These are phyloP conservation scores for Solanum piurae DNA, from an alignment of 257 asterid species.

Conservation along the genomic window DNA sequence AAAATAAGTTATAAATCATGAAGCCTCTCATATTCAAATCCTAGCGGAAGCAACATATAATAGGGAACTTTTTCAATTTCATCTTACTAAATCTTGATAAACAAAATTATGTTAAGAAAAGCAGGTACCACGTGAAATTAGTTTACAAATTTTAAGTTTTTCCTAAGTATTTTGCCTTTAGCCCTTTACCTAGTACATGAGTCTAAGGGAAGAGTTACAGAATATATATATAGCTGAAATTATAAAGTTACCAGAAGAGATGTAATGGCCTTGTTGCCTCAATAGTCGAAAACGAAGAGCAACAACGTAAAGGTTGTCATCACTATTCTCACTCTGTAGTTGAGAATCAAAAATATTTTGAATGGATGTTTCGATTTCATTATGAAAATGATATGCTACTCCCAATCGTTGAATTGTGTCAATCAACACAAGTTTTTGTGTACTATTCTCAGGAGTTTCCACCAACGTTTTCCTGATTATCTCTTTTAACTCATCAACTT, in stretches of 20 bases:
- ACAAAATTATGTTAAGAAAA: too few relatives aligned
- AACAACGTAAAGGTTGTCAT: not conserved
- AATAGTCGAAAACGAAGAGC: conserved; percentile 12
- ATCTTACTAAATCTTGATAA: too few relatives aligned
- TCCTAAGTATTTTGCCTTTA: not conserved
- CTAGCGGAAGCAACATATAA: too few relatives aligned
- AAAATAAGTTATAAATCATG: too few relatives aligned
- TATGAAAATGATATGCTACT: conserved; percentile 12
- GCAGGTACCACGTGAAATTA: too few relatives aligned
- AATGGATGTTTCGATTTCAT: not conserved
- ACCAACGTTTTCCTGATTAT: not conserved
- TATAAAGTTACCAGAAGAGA: not conserved
- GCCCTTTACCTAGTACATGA: not conserved
- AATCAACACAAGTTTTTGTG: not conserved
- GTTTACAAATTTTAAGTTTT: too few relatives aligned
- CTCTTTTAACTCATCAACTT: not conserved
- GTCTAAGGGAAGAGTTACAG: not conserved
- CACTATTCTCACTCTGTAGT: not conserved
- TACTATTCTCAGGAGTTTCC: not conserved
- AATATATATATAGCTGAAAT: too few relatives aligned
- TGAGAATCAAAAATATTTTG: not conserved
- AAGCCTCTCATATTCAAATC: too few relatives aligned
- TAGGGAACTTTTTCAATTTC: too few relatives aligned
- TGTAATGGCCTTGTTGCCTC: conserved; percentile 3
- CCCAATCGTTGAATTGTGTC: conserved; percentile 13